Evolutionary conservation across 129 eudicot genomes (phyloP).

Genomic region (Helianthus tuberosus): DNA sequence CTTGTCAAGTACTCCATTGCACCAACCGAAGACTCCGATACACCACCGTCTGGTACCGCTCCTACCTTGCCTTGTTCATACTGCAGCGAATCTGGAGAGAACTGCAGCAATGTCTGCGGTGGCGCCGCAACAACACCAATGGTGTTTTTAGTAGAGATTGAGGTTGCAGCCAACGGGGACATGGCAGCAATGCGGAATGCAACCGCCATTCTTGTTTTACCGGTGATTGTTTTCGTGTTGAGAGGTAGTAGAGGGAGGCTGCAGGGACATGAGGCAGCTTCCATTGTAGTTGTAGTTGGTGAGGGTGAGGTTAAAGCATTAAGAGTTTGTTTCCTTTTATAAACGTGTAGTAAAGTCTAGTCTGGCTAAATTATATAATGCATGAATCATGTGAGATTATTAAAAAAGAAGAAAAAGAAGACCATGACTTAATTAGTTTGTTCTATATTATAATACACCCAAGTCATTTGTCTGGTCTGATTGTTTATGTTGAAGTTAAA

Average conservation of each 20-base stretch:
- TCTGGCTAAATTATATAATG: no score
- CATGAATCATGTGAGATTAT: no score
- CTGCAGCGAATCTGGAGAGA: constrained; percentile 40
- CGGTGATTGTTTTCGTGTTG: neutral
- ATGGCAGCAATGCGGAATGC: constrained; percentile 28
- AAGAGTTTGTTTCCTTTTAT: neutral
- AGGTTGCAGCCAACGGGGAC: constrained; percentile 18
- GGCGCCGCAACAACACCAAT: neutral
- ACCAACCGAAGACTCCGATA: constrained; percentile 25
- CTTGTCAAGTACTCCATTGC: constrained; percentile 55
- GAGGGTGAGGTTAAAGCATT: no score
- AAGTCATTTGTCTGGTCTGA: no score
- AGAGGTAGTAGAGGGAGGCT: neutral
- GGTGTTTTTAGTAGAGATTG: neutral
- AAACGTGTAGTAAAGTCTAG: neutral
- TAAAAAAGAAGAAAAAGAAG: no score
- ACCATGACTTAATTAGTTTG: no score
- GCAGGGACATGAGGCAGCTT: constrained; percentile 4
- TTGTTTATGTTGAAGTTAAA: no score
- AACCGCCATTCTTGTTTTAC: neutral
- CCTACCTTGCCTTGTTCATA: constrained; percentile 43
- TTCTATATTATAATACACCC: no score
- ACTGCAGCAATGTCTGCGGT: constrained; percentile 27
- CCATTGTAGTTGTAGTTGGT: constrained; percentile 14
- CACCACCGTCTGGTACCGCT: constrained; percentile 33